A percentile compares a stretch with the other conserved stretches of the same genome.
These are phyloP conservation scores for Solanum arcanum DNA, from an alignment of 257 asterid genomes.

Conservation along the genomic window DNA sequence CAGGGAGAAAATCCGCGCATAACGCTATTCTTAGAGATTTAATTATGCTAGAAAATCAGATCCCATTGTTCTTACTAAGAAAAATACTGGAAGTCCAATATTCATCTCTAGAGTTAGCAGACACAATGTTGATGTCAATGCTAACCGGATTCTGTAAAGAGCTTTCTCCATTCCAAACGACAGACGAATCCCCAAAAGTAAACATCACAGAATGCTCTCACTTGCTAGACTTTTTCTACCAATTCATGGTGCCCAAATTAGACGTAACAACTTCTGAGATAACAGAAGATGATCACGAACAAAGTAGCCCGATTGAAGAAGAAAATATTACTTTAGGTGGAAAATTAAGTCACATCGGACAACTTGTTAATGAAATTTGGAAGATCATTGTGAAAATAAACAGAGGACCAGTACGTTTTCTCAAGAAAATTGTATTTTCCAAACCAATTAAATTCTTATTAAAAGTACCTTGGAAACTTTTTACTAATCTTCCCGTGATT, in stretches of 20 bases:
- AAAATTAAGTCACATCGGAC: neutral
- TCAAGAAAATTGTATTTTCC: conserved; percentile 20
- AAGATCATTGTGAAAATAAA: conserved; percentile 2
- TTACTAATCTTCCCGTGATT: conserved; percentile 21
- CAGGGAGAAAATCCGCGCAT: conserved; percentile 33
- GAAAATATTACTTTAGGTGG: neutral
- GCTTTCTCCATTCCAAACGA: conserved; percentile 33
- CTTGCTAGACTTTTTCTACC: conserved; percentile 42
- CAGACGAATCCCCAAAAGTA: neutral
- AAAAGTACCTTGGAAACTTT: conserved; percentile 32
- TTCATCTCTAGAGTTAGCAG: conserved; percentile 20
- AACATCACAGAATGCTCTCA: conserved; percentile 21
- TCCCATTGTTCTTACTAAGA: conserved; percentile 40
- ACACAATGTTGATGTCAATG: conserved; percentile 18
- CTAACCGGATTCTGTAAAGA: conserved; percentile 19
- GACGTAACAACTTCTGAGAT: neutral
- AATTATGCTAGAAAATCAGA: conserved; percentile 59
- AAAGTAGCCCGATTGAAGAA: neutral
- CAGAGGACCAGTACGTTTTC: conserved; percentile 4
- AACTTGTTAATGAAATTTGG: conserved; percentile 2
- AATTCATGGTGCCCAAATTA: conserved; percentile 21
- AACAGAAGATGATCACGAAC: neutral
- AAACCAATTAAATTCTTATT: conserved; percentile 17
- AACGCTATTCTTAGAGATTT: conserved; percentile 40
- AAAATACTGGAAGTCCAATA: conserved; percentile 29